Evolutionary conservation across 441 rosid genomes (phyloP), one percentile per base, ranked within the genome.

Genomic region (Eruca vesicaria): DNA sequence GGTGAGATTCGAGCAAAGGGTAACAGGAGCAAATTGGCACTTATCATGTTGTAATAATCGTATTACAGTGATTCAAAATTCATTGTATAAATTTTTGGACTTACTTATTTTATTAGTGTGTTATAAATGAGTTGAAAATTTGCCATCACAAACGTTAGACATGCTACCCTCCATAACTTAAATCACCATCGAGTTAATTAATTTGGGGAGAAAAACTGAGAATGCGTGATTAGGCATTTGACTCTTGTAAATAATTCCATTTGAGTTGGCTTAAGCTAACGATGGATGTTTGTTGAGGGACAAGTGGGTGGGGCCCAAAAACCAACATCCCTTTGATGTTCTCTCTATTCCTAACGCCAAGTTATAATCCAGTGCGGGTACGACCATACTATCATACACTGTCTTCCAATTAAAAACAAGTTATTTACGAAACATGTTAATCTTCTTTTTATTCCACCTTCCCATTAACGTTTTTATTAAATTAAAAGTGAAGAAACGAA

Each of bases 291-390:
- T 55, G 26, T 59, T 59, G 63, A 4, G 12, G 69, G 50, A 28
- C 56, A 63, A 69, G 23, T 43, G 75, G 52, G 75, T 76, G 35
- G 79, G 75, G 14, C 75, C 33, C 64, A 23, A 64, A n/a, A 32
- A 15, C 35, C 28, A 70, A 70, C 72, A 76, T 76, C 65, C 71
- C 45, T 50, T n/a, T 7, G 71, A 20, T 63, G 66, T 53, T 62
- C 26, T 63, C 20, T 69, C 45, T 0, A 48, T 48, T 59, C 16
- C 55, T 45, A 74, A 32, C 53, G 31, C 26, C 2, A 3, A 4
- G 79, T 0, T 2, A 0, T 3, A 70, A 76, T 76, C 80, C 0
- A 0, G 18, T 76, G 55, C 19, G 32, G 55, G 1, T 63, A 31
- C 31, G 60, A 55, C 71, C 53, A 56, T 41, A 8, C 1, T 20